Percentiles rank a stretch among this genome's conserved stretches.
phyloP scores from a whole-genome alignment of 352 stramenopile species.

The Globisporangium middletonii region DNA sequence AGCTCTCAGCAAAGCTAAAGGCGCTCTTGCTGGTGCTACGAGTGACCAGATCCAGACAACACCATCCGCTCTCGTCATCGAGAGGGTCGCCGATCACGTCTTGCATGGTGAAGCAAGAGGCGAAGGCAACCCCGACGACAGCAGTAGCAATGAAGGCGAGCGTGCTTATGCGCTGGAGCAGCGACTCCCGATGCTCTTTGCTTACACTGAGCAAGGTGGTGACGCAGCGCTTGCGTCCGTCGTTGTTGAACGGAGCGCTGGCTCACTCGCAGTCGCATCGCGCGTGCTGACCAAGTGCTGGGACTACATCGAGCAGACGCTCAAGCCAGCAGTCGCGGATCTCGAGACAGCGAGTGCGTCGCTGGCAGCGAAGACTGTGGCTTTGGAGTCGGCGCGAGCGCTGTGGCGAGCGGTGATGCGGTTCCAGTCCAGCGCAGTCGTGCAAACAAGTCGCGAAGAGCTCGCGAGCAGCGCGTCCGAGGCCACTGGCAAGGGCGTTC shows the following conservation, averaged over 20 bases:
- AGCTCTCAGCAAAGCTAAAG: too few species aligned
- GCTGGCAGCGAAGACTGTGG: not conserved
- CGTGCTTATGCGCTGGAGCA: too few species aligned
- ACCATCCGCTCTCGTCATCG: not conserved
- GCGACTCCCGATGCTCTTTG: not conserved
- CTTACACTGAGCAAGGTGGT: too few species aligned
- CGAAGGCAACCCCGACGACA: too few species aligned
- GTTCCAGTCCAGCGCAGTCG: not conserved
- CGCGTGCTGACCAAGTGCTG: constrained; percentile 6
- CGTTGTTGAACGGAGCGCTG: constrained; percentile 3
- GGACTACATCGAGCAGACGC: not conserved
- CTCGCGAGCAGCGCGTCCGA: not conserved
- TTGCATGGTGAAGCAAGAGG: too few species aligned
- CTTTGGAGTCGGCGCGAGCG: not conserved
- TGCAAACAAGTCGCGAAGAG: not conserved
- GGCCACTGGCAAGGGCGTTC: too few species aligned
- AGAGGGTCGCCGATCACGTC: too few species aligned
- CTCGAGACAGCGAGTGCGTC: not conserved
- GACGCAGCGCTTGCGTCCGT: not conserved
- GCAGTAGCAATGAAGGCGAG: not conserved
- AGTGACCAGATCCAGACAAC: too few species aligned
- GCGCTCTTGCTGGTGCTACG: not conserved
- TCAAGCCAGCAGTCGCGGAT: constrained; percentile 1
- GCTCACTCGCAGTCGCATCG: constrained; percentile 1
- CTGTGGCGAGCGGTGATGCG: constrained; percentile 5